A percentile compares a stretch with the other conserved stretches of the same genome.
Evolutionary conservation across 352 stramenopile genomes (phyloP).

Genomic region (Saprolegnia diclina): DNA sequence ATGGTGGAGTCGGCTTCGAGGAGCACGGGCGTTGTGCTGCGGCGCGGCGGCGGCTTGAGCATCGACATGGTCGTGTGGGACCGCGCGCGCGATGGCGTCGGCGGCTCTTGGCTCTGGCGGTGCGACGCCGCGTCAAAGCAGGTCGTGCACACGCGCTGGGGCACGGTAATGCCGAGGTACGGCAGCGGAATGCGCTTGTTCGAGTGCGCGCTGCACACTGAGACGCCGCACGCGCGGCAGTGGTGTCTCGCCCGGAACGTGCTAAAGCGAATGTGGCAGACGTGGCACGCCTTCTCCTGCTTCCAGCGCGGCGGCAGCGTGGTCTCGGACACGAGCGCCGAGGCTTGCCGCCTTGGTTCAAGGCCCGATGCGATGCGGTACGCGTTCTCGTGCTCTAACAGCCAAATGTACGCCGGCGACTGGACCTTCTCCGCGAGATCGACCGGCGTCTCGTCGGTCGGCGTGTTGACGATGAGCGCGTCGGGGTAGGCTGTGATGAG

Average conservation of each 20-base stretch:
- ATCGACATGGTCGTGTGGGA: constrained; percentile 9
- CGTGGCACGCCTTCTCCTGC: constrained; percentile 25
- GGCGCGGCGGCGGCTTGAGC: background rate
- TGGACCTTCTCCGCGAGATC: constrained; percentile 59
- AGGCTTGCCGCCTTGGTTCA: constrained; percentile 39
- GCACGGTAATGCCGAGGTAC: constrained; percentile 12
- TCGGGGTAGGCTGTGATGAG: constrained; percentile 47
- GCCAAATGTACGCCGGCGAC: constrained; percentile 43
- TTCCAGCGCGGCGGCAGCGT: constrained; percentile 20
- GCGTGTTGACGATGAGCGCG: constrained; percentile 58
- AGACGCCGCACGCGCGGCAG: constrained; percentile 22
- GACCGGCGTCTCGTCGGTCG: constrained; percentile 56
- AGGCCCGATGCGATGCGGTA: constrained; percentile 38
- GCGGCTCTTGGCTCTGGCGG: background rate
- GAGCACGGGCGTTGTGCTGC: background rate
- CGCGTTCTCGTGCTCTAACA: constrained; percentile 43
- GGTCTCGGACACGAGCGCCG: background rate
- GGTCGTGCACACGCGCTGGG: background rate
- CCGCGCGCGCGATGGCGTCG: background rate
- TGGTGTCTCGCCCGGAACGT: constrained; percentile 23
- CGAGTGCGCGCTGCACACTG: constrained; percentile 23
- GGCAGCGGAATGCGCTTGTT: constrained; percentile 18
- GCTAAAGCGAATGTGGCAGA: constrained; percentile 26
- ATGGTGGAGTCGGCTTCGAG: background rate
- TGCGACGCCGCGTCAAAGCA: background rate